Evolutionary conservation across 192 early-diverging fungal genomes (phyloP).

Genomic region (Coemansia sp.): DNA sequence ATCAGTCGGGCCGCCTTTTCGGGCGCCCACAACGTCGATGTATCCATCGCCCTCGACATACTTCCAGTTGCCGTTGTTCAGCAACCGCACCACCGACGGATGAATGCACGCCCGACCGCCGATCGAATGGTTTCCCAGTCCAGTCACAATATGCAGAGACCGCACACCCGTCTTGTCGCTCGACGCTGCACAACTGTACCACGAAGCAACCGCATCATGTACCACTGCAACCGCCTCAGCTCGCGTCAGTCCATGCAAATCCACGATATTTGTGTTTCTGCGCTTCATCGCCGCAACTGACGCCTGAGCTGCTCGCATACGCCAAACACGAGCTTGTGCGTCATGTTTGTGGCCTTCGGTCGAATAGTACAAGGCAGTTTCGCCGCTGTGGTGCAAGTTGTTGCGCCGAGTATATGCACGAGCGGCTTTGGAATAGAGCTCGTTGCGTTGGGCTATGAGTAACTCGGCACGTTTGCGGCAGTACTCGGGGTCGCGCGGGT

Average conservation of each 20-base stretch:
- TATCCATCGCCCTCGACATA: constrained; percentile 58
- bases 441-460: constrained; percentile 31
- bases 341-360: constrained; percentile 38
- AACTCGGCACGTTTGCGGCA: constrained; percentile 33
- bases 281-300: constrained; percentile 37
- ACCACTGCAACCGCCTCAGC: constrained; percentile 62
- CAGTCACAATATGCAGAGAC: constrained; percentile 67
- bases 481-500: constrained; percentile 26
- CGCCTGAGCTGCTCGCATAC: constrained; percentile 50
- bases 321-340: constrained; percentile 42
- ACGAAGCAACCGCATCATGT: constrained; percentile 59
- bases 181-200: constrained; percentile 22
- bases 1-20: constrained; percentile 12
- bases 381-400: constrained; percentile 19
- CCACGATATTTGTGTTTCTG: constrained; percentile 60
- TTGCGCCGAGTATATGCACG: constrained; percentile 28
- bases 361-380: constrained; percentile 46
- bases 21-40: constrained; percentile 42
- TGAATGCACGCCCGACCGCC: constrained; percentile 59
- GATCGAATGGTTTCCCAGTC: constrained; percentile 65
- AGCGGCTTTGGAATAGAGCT: constrained; percentile 44
- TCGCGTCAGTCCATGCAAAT: constrained; percentile 69
- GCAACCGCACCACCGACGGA: constrained; percentile 48
- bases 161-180: background rate
- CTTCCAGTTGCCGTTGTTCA: constrained; percentile 60